These are phyloP conservation scores for Termitomyces sp. DNA, from an alignment of 768 basidiomycete genomes.

Conservation along the genomic window DNA sequence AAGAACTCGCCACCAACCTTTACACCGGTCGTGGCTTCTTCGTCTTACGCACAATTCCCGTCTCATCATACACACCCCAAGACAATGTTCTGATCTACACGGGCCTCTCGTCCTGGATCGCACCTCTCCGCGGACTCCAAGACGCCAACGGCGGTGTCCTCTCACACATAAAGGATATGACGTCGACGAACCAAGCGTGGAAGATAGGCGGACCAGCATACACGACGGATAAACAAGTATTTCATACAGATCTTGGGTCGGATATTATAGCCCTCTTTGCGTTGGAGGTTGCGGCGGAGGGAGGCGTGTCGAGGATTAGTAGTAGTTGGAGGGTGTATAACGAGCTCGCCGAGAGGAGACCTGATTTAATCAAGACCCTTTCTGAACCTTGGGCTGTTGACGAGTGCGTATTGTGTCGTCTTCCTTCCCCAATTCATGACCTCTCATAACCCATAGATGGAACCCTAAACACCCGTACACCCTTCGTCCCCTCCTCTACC, in stretches of 20 bases:
- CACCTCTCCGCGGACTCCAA: slow-evolving; percentile 16
- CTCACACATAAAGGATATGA: slow-evolving; percentile 22
- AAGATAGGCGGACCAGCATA: slow-evolving; percentile 22
- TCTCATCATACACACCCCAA: slow-evolving; percentile 17
- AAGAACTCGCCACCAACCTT: slow-evolving; percentile 17
- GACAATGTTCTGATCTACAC: slow-evolving; percentile 22
- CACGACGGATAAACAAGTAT: slow-evolving; percentile 24
- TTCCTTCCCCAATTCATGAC: background rate
- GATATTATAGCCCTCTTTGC: slow-evolving; percentile 31
- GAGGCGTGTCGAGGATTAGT: slow-evolving; percentile 43
- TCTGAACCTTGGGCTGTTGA: slow-evolving; percentile 42
- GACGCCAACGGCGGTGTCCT: slow-evolving; percentile 20
- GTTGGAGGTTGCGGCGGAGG: slow-evolving; percentile 38
- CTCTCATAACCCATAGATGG: no score
- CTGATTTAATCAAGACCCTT: slow-evolving; percentile 39
- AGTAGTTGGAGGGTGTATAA: slow-evolving; percentile 43
- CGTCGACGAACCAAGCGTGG: slow-evolving; percentile 5
- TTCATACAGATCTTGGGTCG: slow-evolving; percentile 19
- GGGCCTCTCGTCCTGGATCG: slow-evolving; percentile 22
- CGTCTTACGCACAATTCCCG: slow-evolving; percentile 22
- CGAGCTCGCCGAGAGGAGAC: slow-evolving; percentile 40
- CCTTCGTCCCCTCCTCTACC: slow-evolving; percentile 36
- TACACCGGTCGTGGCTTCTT: slow-evolving; percentile 23
- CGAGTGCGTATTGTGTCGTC: slow-evolving; percentile 20
- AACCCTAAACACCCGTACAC: slow-evolving; percentile 30